Evolutionary conservation across 306 rosid genomes (phyloP).

Genomic region (Corylus avellana): DNA sequence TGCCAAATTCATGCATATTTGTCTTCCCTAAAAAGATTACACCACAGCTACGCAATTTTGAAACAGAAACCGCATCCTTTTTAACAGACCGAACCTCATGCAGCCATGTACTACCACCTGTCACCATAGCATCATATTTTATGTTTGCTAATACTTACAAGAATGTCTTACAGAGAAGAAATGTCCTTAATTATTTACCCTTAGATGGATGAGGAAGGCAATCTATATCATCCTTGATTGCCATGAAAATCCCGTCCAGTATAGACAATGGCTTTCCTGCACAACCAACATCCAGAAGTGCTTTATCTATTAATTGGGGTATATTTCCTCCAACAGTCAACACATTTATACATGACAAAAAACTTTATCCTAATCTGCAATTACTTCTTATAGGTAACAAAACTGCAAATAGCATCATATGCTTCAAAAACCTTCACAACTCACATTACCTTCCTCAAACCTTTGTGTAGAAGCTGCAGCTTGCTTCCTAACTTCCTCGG

Average conservation of each 20-base stretch:
- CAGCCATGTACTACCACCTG: constrained; percentile 93
- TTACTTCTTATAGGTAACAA: not conserved
- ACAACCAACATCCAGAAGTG: constrained; percentile 30
- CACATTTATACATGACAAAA: constrained; percentile 9
- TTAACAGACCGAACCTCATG: constrained; percentile 80
- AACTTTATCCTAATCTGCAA: constrained; percentile 1
- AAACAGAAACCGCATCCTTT: constrained; percentile 67
- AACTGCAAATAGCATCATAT: not conserved
- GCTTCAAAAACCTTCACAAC: not conserved
- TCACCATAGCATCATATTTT: constrained; percentile 27
- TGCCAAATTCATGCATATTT: constrained; percentile 95
- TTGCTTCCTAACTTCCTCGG: constrained; percentile 73
- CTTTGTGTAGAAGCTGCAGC: constrained; percentile 87
- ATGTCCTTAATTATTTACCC: constrained; percentile 43
- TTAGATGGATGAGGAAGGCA: constrained; percentile 80
- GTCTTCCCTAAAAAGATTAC: constrained; percentile 88
- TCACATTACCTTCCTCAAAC: constrained; percentile 75
- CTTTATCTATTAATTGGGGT: constrained; percentile 1
- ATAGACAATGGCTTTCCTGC: constrained; percentile 83
- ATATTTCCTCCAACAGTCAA: constrained; percentile 19
- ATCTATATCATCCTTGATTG: constrained; percentile 98
- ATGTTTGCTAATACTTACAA: constrained; percentile 5
- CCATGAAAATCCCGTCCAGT: constrained; percentile 90
- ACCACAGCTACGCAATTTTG: constrained; percentile 83
- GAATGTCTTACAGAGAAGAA: not conserved